A percentile compares a stretch with the other conserved stretches of the same genome.
Evolutionary conservation across 1,284 basidiomycete genomes (phyloP).

Genomic region (Porogramme epimiltina): DNA sequence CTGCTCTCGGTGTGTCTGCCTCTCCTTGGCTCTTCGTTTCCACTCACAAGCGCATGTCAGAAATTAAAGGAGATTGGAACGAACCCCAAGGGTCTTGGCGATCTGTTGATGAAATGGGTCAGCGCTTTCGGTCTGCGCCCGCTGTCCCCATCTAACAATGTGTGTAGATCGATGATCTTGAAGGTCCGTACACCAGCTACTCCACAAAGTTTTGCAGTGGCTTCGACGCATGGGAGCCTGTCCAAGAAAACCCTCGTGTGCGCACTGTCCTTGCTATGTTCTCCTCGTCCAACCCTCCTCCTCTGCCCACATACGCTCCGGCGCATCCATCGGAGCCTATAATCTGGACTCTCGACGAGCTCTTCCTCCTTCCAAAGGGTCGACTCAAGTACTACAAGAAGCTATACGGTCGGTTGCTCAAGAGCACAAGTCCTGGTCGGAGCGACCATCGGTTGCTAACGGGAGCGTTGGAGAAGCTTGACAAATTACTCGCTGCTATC

Average conservation of each 20-base stretch:
- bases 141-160: slow-evolving; percentile 3
- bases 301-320: slow-evolving; percentile 43
- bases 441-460: slow-evolving; percentile 86
- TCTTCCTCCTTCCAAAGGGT: slow-evolving; percentile 86
- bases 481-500: slow-evolving; percentile 68
- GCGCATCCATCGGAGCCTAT: slow-evolving; percentile 41
- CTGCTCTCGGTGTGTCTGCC: slow-evolving; percentile 66
- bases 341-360: slow-evolving; percentile 83
- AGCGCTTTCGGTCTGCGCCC: slow-evolving; percentile 29
- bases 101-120: slow-evolving; percentile 97
- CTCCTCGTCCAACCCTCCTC: slow-evolving; percentile 63
- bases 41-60: slow-evolving; percentile 42
- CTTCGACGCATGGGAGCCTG: slow-evolving; percentile 84
- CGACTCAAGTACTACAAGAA: slow-evolving; percentile 93
- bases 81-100: slow-evolving; percentile 92
- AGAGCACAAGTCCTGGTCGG: slow-evolving; percentile 85
- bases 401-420: slow-evolving; percentile 85
- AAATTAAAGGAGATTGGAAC: slow-evolving; percentile 94
- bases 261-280: slow-evolving; percentile 71
- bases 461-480: slow-evolving; percentile 82
- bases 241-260: slow-evolving; percentile 77
- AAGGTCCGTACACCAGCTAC: slow-evolving; percentile 86
- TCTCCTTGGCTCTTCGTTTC: slow-evolving; percentile 4
- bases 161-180: slow-evolving; percentile 84
- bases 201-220: slow-evolving; percentile 72